Percentiles rank a stretch among this genome's conserved stretches.
These are phyloP conservation scores for Lineolata rhizophorae DNA, from an alignment of 495 filamentous ascomycete species.

Conservation along the genomic window DNA sequence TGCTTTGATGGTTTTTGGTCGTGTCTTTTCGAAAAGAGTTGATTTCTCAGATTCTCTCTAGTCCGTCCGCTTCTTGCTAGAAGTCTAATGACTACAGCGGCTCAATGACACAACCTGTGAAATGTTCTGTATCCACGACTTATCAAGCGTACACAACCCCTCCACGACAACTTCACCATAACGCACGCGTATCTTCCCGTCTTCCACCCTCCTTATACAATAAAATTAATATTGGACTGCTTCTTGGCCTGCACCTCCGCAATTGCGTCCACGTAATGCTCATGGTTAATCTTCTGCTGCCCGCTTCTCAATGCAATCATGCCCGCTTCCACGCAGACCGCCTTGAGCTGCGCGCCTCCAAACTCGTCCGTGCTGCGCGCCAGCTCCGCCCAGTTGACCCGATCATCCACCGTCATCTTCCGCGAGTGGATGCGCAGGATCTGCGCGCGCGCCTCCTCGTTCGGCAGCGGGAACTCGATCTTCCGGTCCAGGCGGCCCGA, in stretches of 20 bases:
- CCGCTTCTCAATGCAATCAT: slow-evolving; percentile 95
- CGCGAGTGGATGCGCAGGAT: slow-evolving; percentile 93
- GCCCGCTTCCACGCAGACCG: slow-evolving; percentile 94
- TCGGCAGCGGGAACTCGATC: slow-evolving; percentile 98
- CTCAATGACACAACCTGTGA: no score
- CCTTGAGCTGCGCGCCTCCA: slow-evolving; percentile 91
- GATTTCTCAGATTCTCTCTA: no score
- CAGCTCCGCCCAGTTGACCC: slow-evolving; percentile 90
- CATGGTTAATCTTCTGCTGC: slow-evolving; percentile 82
- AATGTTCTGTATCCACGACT: no score
- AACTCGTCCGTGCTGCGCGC: slow-evolving; percentile 98
- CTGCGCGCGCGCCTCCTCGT: slow-evolving; percentile 92
- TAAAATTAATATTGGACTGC: no score
- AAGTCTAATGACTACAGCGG: no score
- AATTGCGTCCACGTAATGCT: slow-evolving; percentile 98
- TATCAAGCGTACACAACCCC: no score
- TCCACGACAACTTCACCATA: no score
- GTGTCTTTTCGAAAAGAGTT: no score
- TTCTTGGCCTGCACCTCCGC: slow-evolving; percentile 95
- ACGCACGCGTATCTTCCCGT: no score
- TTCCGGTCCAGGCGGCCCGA: slow-evolving; percentile 93
- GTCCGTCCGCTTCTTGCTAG: no score
- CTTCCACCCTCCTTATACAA: no score
- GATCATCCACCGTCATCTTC: slow-evolving; percentile 92
- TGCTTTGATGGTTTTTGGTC: no score